Evolutionary conservation across 176 grass and related monocot species (phyloP).

Genomic region (Secale cereale): DNA sequence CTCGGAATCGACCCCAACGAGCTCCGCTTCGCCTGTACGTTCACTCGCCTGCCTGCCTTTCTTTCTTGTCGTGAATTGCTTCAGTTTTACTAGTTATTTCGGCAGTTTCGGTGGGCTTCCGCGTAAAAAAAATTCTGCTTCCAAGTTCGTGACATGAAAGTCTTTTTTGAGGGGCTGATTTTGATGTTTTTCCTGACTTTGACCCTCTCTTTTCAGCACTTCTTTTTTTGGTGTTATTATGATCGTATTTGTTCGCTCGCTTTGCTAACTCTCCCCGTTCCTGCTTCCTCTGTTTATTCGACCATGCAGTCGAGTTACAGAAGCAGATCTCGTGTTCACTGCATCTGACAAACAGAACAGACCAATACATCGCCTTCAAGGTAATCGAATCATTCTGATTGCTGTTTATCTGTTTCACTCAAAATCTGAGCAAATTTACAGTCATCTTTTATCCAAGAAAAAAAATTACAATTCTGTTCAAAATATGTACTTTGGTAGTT

Average conservation of each 20-base stretch:
- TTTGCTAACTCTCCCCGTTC: background rate
- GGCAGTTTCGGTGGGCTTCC: background rate
- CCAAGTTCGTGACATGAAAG: background rate
- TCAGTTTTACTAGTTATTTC: background rate
- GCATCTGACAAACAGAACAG: slow-evolving; percentile 74
- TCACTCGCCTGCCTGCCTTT: background rate
- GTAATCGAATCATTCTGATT: slow-evolving; percentile 30
- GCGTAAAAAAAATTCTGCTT: background rate
- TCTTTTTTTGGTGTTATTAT: background rate
- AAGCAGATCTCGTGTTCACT: slow-evolving; percentile 89
- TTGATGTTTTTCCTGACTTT: background rate
- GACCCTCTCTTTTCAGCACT: background rate
- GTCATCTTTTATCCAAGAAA: background rate
- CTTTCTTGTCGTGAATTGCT: background rate
- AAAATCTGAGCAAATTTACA: background rate
- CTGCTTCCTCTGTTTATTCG: background rate
- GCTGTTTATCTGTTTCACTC: background rate
- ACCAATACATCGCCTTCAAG: slow-evolving; percentile 75
- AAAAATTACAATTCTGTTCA: background rate
- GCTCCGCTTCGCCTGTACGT: slow-evolving; percentile 71
- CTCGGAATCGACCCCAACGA: slow-evolving; percentile 70
- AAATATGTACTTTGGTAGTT: background rate
- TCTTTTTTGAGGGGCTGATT: background rate
- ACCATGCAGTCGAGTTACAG: slow-evolving; percentile 63
- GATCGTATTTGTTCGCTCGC: background rate